Conservation (phyloP, 495 filamentous ascomycete species). For the Penicillium simplicissimum region DNA sequence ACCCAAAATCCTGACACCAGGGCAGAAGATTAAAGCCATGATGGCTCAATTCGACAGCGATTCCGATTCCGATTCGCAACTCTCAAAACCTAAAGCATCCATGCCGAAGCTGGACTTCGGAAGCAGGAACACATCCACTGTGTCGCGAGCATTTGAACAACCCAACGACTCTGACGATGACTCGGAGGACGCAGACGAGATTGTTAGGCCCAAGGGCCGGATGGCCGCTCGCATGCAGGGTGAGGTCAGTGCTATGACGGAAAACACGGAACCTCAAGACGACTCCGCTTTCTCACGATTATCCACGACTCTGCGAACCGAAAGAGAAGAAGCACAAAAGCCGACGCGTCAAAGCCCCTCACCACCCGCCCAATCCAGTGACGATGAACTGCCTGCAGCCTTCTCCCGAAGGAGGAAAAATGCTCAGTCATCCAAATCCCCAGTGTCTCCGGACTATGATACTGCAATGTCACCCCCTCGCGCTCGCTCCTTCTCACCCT, state of each 20-base stretch:
- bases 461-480: conserved; percentile 21
- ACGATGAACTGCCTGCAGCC: conserved; percentile 43
- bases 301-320: conserved; percentile 29
- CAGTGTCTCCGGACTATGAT: conserved; percentile 10
- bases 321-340: conserved; percentile 22
- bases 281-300: conserved; percentile 42
- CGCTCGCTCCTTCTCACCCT: conserved; percentile 38
- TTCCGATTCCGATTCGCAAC: conserved; percentile 53
- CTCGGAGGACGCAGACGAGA: conserved; percentile 49
- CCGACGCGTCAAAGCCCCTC: conserved; percentile 15
- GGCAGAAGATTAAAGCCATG: conserved; percentile 68
- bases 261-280: conserved; percentile 8
- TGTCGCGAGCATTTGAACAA: conserved; percentile 9
- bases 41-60: conserved; percentile 62
- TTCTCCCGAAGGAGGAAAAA: conserved; percentile 33
- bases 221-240: conserved; percentile 69
- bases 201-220: conserved; percentile 64
- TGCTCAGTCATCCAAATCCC: conserved; percentile 12
- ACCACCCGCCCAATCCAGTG: conserved; percentile 21
- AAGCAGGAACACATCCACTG: conserved; percentile 16
- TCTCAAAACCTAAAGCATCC: conserved; percentile 16
- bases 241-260: conserved; percentile 1
- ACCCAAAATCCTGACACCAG: conserved; percentile 59
- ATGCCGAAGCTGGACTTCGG: conserved; percentile 28
- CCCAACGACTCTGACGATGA: conserved; percentile 29